Evolutionary conservation across 371 early-diverging fungal species (phyloP).

Genomic region (Nematocida sp.): DNA sequence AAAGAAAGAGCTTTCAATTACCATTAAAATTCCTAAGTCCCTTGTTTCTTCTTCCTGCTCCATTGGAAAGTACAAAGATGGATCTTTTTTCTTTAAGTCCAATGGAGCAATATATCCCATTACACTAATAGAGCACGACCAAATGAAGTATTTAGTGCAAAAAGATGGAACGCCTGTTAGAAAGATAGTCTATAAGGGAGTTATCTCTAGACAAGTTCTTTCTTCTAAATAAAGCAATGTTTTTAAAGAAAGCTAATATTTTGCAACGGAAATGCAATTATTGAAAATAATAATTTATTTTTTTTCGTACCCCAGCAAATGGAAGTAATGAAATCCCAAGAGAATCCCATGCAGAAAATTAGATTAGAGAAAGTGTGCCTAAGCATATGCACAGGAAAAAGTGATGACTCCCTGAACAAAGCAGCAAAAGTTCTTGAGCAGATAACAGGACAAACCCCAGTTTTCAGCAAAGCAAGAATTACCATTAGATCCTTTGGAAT

Average conservation of each 20-base stretch:
- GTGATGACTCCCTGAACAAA: constrained; percentile 95
- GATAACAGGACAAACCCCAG: constrained; percentile 96
- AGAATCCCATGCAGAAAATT: constrained; percentile 90
- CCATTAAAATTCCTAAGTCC: background rate
- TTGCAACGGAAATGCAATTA: background rate
- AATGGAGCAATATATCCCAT: background rate
- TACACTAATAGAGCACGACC: background rate
- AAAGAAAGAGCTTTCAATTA: no score
- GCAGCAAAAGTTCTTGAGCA: constrained; percentile 99
- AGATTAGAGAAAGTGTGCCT: constrained; percentile 97
- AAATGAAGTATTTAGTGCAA: background rate
- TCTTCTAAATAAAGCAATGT: background rate
- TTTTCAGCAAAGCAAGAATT: constrained; percentile 96
- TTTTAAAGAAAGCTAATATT: background rate
- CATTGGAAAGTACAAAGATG: background rate
- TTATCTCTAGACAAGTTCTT: background rate
- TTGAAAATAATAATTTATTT: constrained; percentile 8
- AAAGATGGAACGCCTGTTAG: background rate
- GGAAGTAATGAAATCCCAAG: constrained; percentile 19
- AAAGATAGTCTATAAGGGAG: background rate
- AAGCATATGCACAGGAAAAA: constrained; percentile 95
- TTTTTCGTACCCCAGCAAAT: constrained; percentile 40
- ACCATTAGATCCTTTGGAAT: constrained; percentile 99
- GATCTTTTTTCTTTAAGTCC: background rate
- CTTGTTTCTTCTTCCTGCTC: background rate